Conservation (phyloP, 2,329 filamentous ascomycete genomes). For the Penicillium brasilianum region DNA sequence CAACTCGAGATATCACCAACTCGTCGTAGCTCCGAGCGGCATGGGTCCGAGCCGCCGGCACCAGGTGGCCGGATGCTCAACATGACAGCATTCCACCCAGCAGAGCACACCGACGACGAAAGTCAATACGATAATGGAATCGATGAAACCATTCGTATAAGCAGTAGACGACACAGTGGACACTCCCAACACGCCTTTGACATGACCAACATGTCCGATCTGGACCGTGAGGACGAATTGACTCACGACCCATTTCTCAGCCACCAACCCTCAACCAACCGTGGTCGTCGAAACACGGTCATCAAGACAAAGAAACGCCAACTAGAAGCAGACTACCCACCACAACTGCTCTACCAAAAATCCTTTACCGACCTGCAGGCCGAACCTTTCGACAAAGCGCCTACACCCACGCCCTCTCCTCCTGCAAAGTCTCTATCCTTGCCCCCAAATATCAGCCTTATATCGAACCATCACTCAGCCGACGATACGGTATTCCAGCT, state of each 20-base stretch:
- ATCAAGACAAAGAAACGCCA: constrained; percentile 37
- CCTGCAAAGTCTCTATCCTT: constrained; percentile 29
- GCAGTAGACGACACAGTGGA: constrained; percentile 31
- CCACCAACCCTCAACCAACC: constrained; percentile 33
- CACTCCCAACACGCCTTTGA: constrained; percentile 39
- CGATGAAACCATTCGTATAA: constrained; percentile 32
- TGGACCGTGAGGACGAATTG: constrained; percentile 38
- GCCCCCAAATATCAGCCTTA: constrained; percentile 26
- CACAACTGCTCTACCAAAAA: constrained; percentile 51
- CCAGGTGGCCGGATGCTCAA: constrained; percentile 31
- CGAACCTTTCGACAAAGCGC: constrained; percentile 56
- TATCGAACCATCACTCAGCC: constrained; percentile 28
- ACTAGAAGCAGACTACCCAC: constrained; percentile 56
- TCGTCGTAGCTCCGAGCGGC: constrained; percentile 35
- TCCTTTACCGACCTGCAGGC: constrained; percentile 55
- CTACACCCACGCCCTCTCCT: constrained; percentile 35
- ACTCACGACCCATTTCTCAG: constrained; percentile 41
- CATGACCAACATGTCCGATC: constrained; percentile 39
- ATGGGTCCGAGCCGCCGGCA: constrained; percentile 36
- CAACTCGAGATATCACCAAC: constrained; percentile 45
- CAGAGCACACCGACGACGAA: constrained; percentile 28
- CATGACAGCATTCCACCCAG: constrained; percentile 25
- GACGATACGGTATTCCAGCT: constrained; percentile 46
- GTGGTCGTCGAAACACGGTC: constrained; percentile 32
- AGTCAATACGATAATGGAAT: constrained; percentile 22